Evolutionary conservation across 768 basidiomycete species (phyloP), one percentile per base, ranked within the genome.

Genomic region (Russula sp.): DNA sequence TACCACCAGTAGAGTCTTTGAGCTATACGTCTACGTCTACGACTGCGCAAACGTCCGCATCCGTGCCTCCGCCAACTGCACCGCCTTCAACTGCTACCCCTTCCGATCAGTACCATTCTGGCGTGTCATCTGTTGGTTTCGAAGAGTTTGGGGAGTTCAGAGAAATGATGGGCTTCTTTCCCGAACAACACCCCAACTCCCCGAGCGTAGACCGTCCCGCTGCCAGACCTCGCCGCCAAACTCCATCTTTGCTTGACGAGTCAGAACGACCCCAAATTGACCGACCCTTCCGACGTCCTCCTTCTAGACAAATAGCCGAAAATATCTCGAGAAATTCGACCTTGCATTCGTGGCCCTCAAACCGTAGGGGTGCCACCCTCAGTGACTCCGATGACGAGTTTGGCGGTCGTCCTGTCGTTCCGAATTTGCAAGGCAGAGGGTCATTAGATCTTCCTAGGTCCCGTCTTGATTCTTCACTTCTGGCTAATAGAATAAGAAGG

Each of bases 341-440:
- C 34, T n/a, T 45, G 4, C 53, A 55, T 45, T 32, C 34, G 13
- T 60, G 63, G 63, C 35, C 53, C 27, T 55, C 59, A 2, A 49
- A 39, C 27, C 58, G 27, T 32, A 64, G 58, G 37, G n/a, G 42
- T 51, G 18, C 22, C 18, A 9, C 45, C 34, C 47, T 37, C 37
- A 34, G 48, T 34, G 63, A 64, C 42, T 55, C 57, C 20, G 62
- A 63, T 35, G 63, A 64, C 18, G 63, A 64, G 9, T 51, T 64
- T n/a, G 49, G 53, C 55, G 47, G 52, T 51, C 58, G 35, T 45
- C 48, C 59, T n/a, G 48, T 48, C 34, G 51, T 22, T 42, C 20
- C 50, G 14, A 39, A 32, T 20, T 49, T 56, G 40, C 47, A 55
- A 51, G 48, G 32, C 63, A 60, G 57, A 56, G 48, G 22, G 18